Conservation (phyloP, 192 early-diverging fungal genomes). For the Pilobolus umbonatus region DNA sequence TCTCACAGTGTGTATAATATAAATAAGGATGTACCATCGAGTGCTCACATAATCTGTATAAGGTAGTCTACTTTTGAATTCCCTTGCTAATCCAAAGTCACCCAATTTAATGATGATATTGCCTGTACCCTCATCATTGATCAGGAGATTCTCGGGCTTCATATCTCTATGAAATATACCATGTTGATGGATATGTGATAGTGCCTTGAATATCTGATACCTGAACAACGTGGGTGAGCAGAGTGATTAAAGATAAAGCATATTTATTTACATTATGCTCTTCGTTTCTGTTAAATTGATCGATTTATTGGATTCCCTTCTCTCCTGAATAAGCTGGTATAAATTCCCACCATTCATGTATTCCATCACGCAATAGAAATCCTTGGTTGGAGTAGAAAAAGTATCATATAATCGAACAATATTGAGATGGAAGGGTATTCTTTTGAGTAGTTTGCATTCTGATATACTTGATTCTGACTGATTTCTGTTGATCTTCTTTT, state of each 20-base stretch:
- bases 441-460: constrained; percentile 77
- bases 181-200: constrained; percentile 89
- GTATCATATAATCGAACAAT: constrained; percentile 83
- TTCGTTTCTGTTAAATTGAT: background rate
- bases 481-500: constrained; percentile 64
- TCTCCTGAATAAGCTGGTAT: constrained; percentile 81
- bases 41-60: constrained; percentile 98
- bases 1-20: background rate
- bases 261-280: constrained; percentile 45
- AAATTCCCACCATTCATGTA: constrained; percentile 89
- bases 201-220: constrained; percentile 83
- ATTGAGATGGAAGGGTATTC: constrained; percentile 75
- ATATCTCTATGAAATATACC: constrained; percentile 95
- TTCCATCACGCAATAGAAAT: constrained; percentile 93
- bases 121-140: constrained; percentile 31
- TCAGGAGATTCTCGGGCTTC: constrained; percentile 95
- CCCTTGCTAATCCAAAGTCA: constrained; percentile 93
- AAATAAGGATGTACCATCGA: constrained; percentile 66
- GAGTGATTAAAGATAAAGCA: too few species aligned
- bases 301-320: constrained; percentile 45
- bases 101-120: constrained; percentile 76
- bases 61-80: constrained; percentile 82
- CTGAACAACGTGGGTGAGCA: too few species aligned
- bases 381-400: constrained; percentile 74
- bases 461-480: too few species aligned